Base-by-base conservation (phyloP, 345 rosid species). In the Mangifera indica region DNA sequence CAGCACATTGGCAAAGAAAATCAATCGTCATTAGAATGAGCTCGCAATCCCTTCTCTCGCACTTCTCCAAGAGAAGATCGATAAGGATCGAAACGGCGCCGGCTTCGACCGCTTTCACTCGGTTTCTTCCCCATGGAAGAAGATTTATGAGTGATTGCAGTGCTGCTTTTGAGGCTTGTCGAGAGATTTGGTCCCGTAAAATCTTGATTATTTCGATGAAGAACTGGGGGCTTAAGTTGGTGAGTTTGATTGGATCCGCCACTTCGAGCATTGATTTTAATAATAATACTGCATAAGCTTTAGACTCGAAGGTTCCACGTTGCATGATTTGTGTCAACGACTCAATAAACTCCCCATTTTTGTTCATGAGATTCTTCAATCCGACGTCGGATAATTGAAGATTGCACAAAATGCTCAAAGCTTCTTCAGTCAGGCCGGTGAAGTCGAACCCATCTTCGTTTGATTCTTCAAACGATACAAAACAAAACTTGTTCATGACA, bases 101-200 rank as follows among this genome's bases (percentile, higher is more conserved):
- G 20, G 92, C 88, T 58, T 87, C 85, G 3, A 86, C 92, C 1
- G 85, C 89, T 74, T 85, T 89, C 70, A 87, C 62, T 72, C 89
- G 75, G 88, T 93, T 93, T 66, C 92, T 83, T 70, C 96, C 92
- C 89, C 86, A 83, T 22, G 91, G 88, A 72, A 86, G 83, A 9
- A 80, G 13, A 20, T 52, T 78, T 51, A 84, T 71, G 24, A 93
- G 76, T 42, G 87, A 76, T 59, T 84, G 81, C 67, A 93, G 74
- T 15, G 87, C 83, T 0, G 92, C 81, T 80, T 88, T 93, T 5
- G 92, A 74, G 3, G 92, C 89, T 65, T 88, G 87, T 2, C 67
- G 77, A 0, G 96, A 88, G 60, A 89, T 86, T 44, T 79, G 81
- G 51, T 89, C 93, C 1, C 48, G 79, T 29, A 91, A 54, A 18